Evolutionary conservation across 495 filamentous ascomycete genomes (phyloP).

Genomic region (Physcia stellaris): DNA sequence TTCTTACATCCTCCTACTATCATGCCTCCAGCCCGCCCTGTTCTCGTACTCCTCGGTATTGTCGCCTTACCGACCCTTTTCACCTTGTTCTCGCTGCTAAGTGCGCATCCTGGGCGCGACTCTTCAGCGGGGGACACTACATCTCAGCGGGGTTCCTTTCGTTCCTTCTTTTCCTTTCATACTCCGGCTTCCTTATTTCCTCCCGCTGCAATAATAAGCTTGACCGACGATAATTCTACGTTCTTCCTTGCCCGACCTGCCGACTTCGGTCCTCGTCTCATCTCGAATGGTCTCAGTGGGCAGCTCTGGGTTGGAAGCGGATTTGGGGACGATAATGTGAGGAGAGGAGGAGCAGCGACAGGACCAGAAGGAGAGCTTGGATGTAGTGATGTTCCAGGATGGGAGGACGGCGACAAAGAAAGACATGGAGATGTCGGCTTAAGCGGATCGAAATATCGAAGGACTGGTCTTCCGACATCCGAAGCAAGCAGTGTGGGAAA

Average conservation of each 20-base stretch:
- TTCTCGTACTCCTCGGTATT: conserved; percentile 38
- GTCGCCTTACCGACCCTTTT: conserved; percentile 39
- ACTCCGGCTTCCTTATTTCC: conserved; percentile 73
- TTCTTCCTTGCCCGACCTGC: conserved; percentile 89
- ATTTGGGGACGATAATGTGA: conserved; percentile 60
- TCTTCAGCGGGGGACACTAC: conserved; percentile 26
- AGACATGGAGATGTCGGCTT: conserved; percentile 13
- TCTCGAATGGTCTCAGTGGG: conserved; percentile 61
- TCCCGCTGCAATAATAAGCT: conserved; percentile 83
- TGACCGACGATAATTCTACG: conserved; percentile 95
- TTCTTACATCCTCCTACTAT: conserved; percentile 10
- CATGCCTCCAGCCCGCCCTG: conserved; percentile 43
- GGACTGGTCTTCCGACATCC: conserved; percentile 3
- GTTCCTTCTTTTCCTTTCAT: conserved; percentile 48
- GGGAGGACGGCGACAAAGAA: conserved; percentile 44
- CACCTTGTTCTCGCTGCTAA: conserved; percentile 37
- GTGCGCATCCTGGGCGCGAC: conserved; percentile 22
- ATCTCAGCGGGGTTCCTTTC: conserved; percentile 30
- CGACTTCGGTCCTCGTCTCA: conserved; percentile 76
- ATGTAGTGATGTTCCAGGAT: conserved; percentile 92
- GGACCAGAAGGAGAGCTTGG: conserved; percentile 76
- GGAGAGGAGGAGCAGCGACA: conserved; percentile 39
- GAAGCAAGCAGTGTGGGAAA: conserved; percentile 4
- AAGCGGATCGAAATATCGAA: conserved; percentile 7
- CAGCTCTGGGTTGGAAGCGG: conserved; percentile 84